Percentiles rank a stretch among this genome's conserved stretches.
Conservation (phyloP, 805 yeast genomes). For the Zygoascus ofunaensis region DNA sequence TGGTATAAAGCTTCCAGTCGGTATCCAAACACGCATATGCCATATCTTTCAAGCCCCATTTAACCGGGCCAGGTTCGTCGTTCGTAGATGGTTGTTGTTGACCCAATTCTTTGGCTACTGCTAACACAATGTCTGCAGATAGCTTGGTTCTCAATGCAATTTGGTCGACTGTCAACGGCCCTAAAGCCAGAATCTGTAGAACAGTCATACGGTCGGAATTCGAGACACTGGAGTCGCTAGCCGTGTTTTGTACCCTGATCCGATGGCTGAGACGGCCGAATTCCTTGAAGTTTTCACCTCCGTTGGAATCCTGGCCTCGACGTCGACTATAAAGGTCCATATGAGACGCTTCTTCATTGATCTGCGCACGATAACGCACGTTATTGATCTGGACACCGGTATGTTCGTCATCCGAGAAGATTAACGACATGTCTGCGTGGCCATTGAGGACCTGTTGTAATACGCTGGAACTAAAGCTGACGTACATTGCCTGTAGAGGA, state of each 20-base stretch:
- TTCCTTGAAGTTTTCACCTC: not conserved
- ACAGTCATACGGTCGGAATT: not conserved
- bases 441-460: not conserved
- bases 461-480: not conserved
- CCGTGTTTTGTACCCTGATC: not conserved
- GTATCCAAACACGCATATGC: not conserved
- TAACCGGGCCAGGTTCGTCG: not conserved
- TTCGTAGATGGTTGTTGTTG: not conserved
- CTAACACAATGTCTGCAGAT: not conserved
- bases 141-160: not conserved
- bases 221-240: not conserved
- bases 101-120: not conserved
- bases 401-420: not conserved
- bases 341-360: conserved; percentile 17
- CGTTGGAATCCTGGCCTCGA: conserved; percentile 1
- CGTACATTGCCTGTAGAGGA: conserved; percentile 2
- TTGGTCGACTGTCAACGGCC: not conserved
- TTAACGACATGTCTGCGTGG: not conserved
- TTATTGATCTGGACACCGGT: not conserved
- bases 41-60: not conserved
- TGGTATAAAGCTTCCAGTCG: not conserved
- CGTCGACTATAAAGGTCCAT: conserved; percentile 16
- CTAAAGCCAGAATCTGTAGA: not conserved
- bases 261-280: conserved; percentile 4
- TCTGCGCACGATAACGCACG: conserved; percentile 2